Evolutionary conservation across 768 basidiomycete species (phyloP).

Genomic region (Sporobolomyces pararoseus): DNA sequence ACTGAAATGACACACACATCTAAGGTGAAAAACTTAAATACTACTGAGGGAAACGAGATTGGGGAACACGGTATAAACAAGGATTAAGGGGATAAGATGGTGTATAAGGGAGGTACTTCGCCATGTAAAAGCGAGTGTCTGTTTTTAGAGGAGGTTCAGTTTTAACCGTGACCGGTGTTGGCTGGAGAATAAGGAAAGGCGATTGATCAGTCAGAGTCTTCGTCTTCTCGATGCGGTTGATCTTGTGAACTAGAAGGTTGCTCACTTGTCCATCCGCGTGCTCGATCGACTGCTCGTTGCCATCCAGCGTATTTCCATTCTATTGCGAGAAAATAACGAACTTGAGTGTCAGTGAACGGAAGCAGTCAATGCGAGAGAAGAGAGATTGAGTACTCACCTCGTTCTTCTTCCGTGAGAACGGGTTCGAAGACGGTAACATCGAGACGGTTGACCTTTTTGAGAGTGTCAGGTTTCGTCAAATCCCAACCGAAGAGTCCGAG

Average conservation of each 20-base stretch:
- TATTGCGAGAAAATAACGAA: neutral
- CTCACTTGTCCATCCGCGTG: conserved; percentile 68
- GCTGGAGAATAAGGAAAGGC: conserved; percentile 15
- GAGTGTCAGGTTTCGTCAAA: conserved; percentile 71
- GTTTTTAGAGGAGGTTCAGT: no score
- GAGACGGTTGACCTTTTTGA: conserved; percentile 78
- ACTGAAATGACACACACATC: neutral
- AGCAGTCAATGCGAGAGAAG: neutral
- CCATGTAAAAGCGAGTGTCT: no score
- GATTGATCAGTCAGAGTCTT: conserved; percentile 10
- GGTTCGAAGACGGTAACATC: conserved; percentile 71
- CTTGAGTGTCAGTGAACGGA: neutral
- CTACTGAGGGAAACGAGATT: no score
- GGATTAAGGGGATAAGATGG: conserved; percentile 2
- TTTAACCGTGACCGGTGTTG: conserved; percentile 32
- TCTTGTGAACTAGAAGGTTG: neutral
- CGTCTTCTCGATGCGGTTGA: neutral
- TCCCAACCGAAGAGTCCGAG: conserved; percentile 90
- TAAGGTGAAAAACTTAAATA: no score
- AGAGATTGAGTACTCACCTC: conserved; percentile 44
- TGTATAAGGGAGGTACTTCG: neutral
- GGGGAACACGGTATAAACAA: neutral
- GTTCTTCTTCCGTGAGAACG: conserved; percentile 55
- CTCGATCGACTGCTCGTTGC: conserved; percentile 82
- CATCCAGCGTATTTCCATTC: conserved; percentile 70